Evolutionary conservation across 2,329 filamentous ascomycete species (phyloP).

Genomic region (Beauveria australis): DNA sequence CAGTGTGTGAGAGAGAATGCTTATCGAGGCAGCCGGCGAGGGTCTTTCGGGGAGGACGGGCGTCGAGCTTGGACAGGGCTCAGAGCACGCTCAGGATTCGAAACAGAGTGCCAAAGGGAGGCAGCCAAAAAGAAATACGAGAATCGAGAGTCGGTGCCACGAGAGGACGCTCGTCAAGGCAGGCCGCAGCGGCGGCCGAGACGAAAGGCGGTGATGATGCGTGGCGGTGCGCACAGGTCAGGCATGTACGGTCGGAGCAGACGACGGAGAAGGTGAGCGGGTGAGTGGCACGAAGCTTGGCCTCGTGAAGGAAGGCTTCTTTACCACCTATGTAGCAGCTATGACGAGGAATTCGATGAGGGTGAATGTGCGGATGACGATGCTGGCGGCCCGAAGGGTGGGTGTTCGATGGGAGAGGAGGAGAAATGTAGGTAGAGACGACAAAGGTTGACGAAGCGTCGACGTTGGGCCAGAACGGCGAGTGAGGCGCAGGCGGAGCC

Average conservation of each 20-base stretch:
- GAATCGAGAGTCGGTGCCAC: neutral
- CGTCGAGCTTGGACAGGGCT: neutral
- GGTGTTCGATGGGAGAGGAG: neutral
- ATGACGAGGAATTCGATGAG: neutral
- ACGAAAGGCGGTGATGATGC: slow-evolving; percentile 5
- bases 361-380: slow-evolving; percentile 2
- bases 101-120: neutral
- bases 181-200: slow-evolving; percentile 1
- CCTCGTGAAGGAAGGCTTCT: neutral
- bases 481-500: slow-evolving; percentile 3
- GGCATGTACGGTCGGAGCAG: slow-evolving; percentile 8
- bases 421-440: neutral
- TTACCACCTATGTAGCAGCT: neutral
- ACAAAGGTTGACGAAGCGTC: neutral
- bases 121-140: neutral
- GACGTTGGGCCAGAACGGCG: slow-evolving; percentile 5
- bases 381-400: neutral
- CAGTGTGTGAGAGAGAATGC: neutral
- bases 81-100: neutral
- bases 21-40: neutral
- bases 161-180: slow-evolving; percentile 3
- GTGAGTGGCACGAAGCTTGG: neutral
- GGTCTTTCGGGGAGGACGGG: neutral
- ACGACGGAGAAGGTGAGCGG: neutral
- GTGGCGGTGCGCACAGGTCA: slow-evolving; percentile 1